Evolutionary conservation across 495 filamentous ascomycete species (phyloP), one percentile per base, ranked within the genome.

Genomic region (Penicillium pulvis): DNA sequence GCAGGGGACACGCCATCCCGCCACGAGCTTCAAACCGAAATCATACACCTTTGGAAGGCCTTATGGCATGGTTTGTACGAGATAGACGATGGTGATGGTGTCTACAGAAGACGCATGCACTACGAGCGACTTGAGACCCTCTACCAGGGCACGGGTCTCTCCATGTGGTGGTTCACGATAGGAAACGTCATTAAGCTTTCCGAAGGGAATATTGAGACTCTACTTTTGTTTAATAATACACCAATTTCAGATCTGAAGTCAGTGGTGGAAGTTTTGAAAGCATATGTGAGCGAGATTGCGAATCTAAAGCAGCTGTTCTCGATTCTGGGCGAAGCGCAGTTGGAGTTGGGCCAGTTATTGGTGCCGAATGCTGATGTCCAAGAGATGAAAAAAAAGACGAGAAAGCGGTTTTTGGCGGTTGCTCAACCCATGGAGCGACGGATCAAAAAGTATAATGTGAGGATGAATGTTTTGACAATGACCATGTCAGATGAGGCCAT

Each of bases 41-140:
- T 71, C 24, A 17, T 59, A 19, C 53, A 58, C 2, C 49, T 68
- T 30, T 68, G 63, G 63, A 68, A 48, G 23, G 49, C 45, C 12
- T 55, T 64, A n/a, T 66, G 66, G 63, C 41, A 66, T 10, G 65
- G 60, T 1, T 51, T 71, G 3, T 66, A 62, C 28, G 58, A 66
- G 36, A 42, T 64, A 3, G 49, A 68, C 35, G 49, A 63, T 14
- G 47, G 41, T 3, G 20, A 55, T 11, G 52, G 41, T 0, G 7
- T 23, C 1, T 45, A 11, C 5, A 5, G 48, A 41, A 39, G 19
- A 30, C 59, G 47, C n/a, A 59, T 44, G 17, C 67, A 67, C 39
- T 31, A 52, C 9, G 57, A 65, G 2, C 51, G 67, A 6, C 43
- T 70, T 6, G 39, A 59, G n/a, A 53, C 59, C 3, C 59, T 70